Percentiles rank a stretch among this genome's conserved stretches.
phyloP scores from a whole-genome alignment of 2,329 filamentous ascomycete species.

The Cercospora nicotianae region DNA sequence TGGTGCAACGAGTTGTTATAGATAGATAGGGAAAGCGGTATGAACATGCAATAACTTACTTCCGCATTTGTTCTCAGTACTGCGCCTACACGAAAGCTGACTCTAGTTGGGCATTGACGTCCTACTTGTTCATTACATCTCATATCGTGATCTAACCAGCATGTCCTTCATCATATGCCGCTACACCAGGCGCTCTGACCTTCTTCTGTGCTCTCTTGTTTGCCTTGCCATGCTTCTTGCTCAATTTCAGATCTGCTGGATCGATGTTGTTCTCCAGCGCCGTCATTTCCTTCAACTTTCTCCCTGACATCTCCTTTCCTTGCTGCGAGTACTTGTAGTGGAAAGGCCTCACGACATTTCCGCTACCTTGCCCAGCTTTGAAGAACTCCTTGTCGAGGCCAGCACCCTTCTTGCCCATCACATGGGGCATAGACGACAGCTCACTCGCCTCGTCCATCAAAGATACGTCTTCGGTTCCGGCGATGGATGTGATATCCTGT shows the following conservation, averaged over 20 bases:
- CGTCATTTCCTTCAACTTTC: constrained; percentile 77
- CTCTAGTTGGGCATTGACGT: background rate
- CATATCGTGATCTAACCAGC: constrained; percentile 1
- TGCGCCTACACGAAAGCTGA: background rate
- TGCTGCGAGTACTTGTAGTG: constrained; percentile 87
- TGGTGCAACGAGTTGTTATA: background rate
- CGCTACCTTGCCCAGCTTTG: constrained; percentile 60
- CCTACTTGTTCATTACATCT: background rate
- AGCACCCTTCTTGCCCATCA: constrained; percentile 70
- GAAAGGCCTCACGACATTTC: constrained; percentile 76
- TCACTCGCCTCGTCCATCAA: constrained; percentile 43
- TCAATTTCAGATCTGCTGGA: constrained; percentile 67
- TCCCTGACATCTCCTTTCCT: constrained; percentile 76
- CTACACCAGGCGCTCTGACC: constrained; percentile 23
- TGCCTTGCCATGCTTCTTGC: constrained; percentile 95
- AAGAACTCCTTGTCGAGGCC: constrained; percentile 91
- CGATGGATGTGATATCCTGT: constrained; percentile 40
- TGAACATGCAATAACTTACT: background rate
- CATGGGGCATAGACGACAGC: constrained; percentile 31
- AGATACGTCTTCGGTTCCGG: constrained; percentile 42
- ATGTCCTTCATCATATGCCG: constrained; percentile 25
- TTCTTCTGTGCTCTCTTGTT: constrained; percentile 54
- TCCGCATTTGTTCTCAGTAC: background rate
- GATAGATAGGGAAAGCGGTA: background rate
- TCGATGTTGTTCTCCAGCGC: constrained; percentile 85